phyloP scores from a whole-genome alignment of 176 grass and related monocot genomes.

The Tillandsia leiboldiana region DNA sequence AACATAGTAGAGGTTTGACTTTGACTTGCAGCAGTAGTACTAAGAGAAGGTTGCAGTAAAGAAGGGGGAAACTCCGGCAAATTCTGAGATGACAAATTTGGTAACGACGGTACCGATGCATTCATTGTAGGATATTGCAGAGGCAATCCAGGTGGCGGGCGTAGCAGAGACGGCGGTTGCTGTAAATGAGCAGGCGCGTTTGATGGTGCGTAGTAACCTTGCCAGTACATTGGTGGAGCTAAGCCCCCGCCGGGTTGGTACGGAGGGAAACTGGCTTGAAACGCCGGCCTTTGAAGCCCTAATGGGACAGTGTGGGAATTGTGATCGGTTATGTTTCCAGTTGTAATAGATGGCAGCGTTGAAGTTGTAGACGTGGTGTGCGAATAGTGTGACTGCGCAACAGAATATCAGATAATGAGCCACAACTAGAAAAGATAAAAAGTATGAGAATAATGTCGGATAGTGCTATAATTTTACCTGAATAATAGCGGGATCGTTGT shows the following conservation, averaged over 20 bases:
- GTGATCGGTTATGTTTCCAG: conserved; percentile 35
- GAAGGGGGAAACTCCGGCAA: conserved; percentile 54
- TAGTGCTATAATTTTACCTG: conserved; percentile 35
- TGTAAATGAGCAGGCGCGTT: conserved; percentile 57
- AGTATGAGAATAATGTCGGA: conserved; percentile 1
- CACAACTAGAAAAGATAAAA: not conserved
- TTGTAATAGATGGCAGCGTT: conserved; percentile 44
- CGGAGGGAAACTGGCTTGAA: conserved; percentile 56
- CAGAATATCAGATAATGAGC: conserved; percentile 24
- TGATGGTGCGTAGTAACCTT: conserved; percentile 50
- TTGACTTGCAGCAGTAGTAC: conserved; percentile 26
- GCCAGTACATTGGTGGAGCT: conserved; percentile 73
- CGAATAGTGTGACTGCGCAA: conserved; percentile 65
- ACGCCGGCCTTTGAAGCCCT: conserved; percentile 47
- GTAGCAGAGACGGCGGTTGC: conserved; percentile 32
- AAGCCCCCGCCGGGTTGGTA: conserved; percentile 64
- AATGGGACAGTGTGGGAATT: conserved; percentile 34
- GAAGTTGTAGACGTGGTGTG: conserved; percentile 31
- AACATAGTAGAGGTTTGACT: conserved; percentile 32
- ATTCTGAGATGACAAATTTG: conserved; percentile 33
- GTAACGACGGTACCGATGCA: conserved; percentile 30
- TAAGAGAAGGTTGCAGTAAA: conserved; percentile 35
- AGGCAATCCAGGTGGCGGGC: conserved; percentile 42
- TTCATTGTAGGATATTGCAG: conserved; percentile 50
- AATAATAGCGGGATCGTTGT: conserved; percentile 86